phyloP scores from a whole-genome alignment of 805 yeast genomes.

The Blastobotrys terrestris region DNA sequence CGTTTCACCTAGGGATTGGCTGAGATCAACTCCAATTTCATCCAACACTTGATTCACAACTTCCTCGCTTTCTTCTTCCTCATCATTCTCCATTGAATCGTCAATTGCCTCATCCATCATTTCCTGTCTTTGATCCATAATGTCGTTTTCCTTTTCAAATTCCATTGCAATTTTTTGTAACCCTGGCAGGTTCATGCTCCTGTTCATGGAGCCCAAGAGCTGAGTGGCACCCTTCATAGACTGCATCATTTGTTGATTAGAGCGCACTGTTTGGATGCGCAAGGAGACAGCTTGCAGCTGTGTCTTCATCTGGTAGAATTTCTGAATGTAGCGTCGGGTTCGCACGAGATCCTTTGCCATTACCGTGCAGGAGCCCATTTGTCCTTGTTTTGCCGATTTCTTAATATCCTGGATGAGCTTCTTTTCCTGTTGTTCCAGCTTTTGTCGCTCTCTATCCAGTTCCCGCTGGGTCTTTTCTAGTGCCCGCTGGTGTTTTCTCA shows the following conservation, averaged over 20 bases:
- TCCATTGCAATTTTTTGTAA: constrained; percentile 88
- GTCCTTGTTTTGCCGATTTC: constrained; percentile 86
- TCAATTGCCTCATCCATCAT: constrained; percentile 98
- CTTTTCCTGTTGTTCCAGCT: constrained; percentile 89
- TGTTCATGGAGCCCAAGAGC: constrained; percentile 79
- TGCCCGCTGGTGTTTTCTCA: constrained; percentile 93
- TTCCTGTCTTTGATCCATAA: constrained; percentile 98
- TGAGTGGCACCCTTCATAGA: constrained; percentile 85
- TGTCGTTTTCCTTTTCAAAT: constrained; percentile 86
- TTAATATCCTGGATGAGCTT: constrained; percentile 79
- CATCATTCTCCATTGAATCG: constrained; percentile 89
- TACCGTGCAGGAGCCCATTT: constrained; percentile 80
- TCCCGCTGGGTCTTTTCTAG: constrained; percentile 93
- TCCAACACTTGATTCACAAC: constrained; percentile 87
- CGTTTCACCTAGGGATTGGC: constrained; percentile 40
- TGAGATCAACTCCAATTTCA: constrained; percentile 88
- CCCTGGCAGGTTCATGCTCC: constrained; percentile 85
- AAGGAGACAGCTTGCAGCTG: constrained; percentile 92
- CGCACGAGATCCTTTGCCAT: constrained; percentile 94
- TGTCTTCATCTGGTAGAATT: constrained; percentile 89
- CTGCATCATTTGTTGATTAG: constrained; percentile 90
- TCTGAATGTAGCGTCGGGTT: constrained; percentile 73
- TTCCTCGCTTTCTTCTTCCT: constrained; percentile 77
- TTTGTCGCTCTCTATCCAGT: constrained; percentile 76
- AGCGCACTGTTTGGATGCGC: constrained; percentile 85